Conservation (phyloP, 1,139 yeast species). For the Candida glucosophila region DNA sequence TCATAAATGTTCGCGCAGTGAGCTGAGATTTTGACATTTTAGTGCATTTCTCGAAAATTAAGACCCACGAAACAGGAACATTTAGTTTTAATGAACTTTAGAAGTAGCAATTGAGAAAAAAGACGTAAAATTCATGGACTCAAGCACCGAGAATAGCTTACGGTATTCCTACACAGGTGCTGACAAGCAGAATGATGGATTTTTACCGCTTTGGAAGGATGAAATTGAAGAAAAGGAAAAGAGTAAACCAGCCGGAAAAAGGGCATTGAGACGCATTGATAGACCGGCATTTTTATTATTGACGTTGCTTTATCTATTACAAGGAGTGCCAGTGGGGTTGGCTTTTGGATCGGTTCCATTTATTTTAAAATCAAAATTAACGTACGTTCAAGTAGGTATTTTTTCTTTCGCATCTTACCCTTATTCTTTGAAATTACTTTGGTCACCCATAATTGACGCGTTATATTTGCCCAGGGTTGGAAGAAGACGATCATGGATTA, state of each 20-base stretch:
- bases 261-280: slow-evolving; percentile 34
- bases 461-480: slow-evolving; percentile 62
- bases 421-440: slow-evolving; percentile 77
- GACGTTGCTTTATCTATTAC: slow-evolving; percentile 67
- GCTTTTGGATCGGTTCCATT: slow-evolving; percentile 97
- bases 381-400: slow-evolving; percentile 86
- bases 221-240: too few species aligned
- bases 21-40: too few species aligned
- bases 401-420: slow-evolving; percentile 93
- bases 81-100: too few species aligned
- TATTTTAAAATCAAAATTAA: slow-evolving; percentile 66
- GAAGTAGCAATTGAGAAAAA: too few species aligned
- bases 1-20: too few species aligned
- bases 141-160: neutral
- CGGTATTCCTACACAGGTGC: slow-evolving; percentile 12
- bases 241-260: slow-evolving; percentile 6
- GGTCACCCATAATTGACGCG: slow-evolving; percentile 97
- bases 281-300: slow-evolving; percentile 66
- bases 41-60: too few species aligned
- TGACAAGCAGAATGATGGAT: slow-evolving; percentile 26
- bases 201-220: slow-evolving; percentile 23
- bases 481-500: slow-evolving; percentile 86
- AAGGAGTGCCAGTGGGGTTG: slow-evolving; percentile 93
- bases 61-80: too few species aligned
- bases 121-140: neutral